Percentiles rank a stretch among this genome's conserved stretches.
These are phyloP conservation scores for Stachybotrys elegans DNA, from an alignment of 2,329 filamentous ascomycete species.

Conservation along the genomic window DNA sequence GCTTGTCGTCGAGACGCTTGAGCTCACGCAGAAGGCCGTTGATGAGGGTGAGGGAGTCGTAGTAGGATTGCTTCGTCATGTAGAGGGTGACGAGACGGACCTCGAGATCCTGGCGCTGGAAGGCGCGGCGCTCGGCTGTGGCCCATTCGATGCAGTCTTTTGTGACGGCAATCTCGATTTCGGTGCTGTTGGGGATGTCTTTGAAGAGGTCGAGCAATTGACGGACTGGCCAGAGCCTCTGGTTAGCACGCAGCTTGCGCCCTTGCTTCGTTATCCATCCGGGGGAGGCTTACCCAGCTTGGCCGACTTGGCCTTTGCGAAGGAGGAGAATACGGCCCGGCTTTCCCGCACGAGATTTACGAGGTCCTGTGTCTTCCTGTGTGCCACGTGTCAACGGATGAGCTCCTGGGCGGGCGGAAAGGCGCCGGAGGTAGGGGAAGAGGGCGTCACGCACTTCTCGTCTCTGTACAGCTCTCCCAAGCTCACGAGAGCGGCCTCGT, in stretches of 20 bases:
- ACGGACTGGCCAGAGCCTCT: slow-evolving; percentile 59
- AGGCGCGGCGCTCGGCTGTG: slow-evolving; percentile 86
- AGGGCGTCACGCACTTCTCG: slow-evolving; percentile 57
- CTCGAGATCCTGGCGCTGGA: slow-evolving; percentile 97
- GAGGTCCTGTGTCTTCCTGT: slow-evolving; percentile 74
- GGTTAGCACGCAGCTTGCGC: background rate
- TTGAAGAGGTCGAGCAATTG: slow-evolving; percentile 95
- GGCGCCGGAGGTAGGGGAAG: slow-evolving; percentile 6
- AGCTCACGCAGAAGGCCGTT: slow-evolving; percentile 94
- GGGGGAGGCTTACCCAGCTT: slow-evolving; percentile 71
- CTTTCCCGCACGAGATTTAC: slow-evolving; percentile 87
- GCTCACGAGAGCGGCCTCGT: slow-evolving; percentile 82
- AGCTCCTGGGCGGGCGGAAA: too few species aligned
- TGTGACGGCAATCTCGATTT: slow-evolving; percentile 90
- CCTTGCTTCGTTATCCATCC: background rate
- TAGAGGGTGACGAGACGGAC: slow-evolving; percentile 89
- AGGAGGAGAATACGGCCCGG: slow-evolving; percentile 85
- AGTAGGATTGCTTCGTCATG: slow-evolving; percentile 97
- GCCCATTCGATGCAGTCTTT: slow-evolving; percentile 99
- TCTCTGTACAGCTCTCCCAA: slow-evolving; percentile 92
- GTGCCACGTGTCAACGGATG: slow-evolving; percentile 20
- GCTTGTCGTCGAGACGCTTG: slow-evolving; percentile 96
- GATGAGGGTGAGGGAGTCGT: slow-evolving; percentile 94
- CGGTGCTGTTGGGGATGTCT: slow-evolving; percentile 88
- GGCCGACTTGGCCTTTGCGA: slow-evolving; percentile 97